These are phyloP conservation scores for Aspergillus funiculosus DNA, from an alignment of 495 filamentous ascomycete species.

Conservation along the genomic window DNA sequence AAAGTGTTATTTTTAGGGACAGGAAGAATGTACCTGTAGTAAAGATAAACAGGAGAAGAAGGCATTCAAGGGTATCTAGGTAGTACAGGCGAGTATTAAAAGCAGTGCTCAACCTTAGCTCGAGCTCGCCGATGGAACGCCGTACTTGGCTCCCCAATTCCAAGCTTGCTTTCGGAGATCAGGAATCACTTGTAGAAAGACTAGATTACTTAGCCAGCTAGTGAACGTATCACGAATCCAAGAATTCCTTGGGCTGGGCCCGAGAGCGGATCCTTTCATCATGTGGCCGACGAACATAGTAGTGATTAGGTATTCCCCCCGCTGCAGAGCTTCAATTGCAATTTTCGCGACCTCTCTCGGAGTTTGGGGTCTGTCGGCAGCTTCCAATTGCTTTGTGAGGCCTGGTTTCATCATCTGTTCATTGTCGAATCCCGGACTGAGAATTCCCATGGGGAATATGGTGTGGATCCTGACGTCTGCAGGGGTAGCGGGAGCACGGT, in stretches of 20 bases:
- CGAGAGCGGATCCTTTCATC: slow-evolving; percentile 55
- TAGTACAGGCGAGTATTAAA: slow-evolving; percentile 18
- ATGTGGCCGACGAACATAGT: slow-evolving; percentile 59
- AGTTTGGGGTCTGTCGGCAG: slow-evolving; percentile 70
- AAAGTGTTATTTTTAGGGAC: slow-evolving; percentile 5
- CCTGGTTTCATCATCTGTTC: slow-evolving; percentile 79
- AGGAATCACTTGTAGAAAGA: slow-evolving; percentile 39
- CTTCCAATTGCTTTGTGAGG: slow-evolving; percentile 76
- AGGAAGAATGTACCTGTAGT: slow-evolving; percentile 10
- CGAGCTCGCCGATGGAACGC: slow-evolving; percentile 23
- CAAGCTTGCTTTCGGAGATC: slow-evolving; percentile 42
- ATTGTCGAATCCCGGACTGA: slow-evolving; percentile 63
- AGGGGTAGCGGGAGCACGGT: slow-evolving; percentile 34
- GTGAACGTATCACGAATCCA: slow-evolving; percentile 37
- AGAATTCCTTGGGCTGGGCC: slow-evolving; percentile 39
- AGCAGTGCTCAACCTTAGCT: not conserved
- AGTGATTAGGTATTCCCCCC: slow-evolving; percentile 69
- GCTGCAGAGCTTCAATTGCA: slow-evolving; percentile 69
- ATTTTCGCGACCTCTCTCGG: slow-evolving; percentile 67
- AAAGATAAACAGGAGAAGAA: slow-evolving; percentile 18
- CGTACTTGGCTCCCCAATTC: slow-evolving; percentile 42
- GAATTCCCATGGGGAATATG: slow-evolving; percentile 81
- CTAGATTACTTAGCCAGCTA: slow-evolving; percentile 41
- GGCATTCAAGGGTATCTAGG: slow-evolving; percentile 21
- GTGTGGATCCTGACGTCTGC: slow-evolving; percentile 71